phyloP scores from a whole-genome alignment of 164 flowering plant genomes.

The Magnolia changhungtana region DNA sequence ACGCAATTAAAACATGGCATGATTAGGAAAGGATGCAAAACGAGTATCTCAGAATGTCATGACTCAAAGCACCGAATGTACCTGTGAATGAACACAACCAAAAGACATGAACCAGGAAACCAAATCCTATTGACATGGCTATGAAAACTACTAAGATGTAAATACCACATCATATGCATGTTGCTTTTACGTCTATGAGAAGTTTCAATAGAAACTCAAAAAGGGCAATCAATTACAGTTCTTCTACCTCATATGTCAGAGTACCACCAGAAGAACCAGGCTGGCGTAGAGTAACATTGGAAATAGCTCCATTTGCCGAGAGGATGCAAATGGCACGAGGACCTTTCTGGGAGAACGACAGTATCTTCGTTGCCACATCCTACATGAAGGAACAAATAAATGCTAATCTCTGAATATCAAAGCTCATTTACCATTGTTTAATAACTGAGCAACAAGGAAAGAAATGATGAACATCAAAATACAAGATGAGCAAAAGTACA shows the following conservation, averaged over 20 bases:
- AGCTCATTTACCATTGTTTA: neutral
- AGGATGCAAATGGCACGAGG: constrained; percentile 74
- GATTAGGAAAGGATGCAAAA: too few relatives aligned
- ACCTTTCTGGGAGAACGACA: constrained; percentile 63
- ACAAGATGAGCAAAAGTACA: neutral
- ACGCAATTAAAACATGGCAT: too few relatives aligned
- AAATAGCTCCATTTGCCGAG: constrained; percentile 84
- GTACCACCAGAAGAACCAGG: constrained; percentile 80
- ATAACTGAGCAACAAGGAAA: neutral
- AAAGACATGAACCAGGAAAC: too few relatives aligned
- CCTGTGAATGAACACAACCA: too few relatives aligned
- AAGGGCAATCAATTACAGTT: neutral
- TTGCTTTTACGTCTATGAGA: neutral
- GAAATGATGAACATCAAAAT: neutral
- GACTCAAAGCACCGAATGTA: too few relatives aligned
- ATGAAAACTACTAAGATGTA: too few relatives aligned
- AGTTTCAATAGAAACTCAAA: neutral
- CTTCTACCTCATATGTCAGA: constrained; percentile 71
- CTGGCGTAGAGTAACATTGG: constrained; percentile 77
- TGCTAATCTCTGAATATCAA: neutral
- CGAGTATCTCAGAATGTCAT: too few relatives aligned
- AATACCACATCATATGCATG: too few relatives aligned
- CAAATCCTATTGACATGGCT: too few relatives aligned
- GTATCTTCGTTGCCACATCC: constrained; percentile 75
- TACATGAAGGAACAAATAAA: constrained; percentile 23